Evolutionary conservation across 140 eudicot species (phyloP).

Genomic region (Stevia rebaudiana): DNA sequence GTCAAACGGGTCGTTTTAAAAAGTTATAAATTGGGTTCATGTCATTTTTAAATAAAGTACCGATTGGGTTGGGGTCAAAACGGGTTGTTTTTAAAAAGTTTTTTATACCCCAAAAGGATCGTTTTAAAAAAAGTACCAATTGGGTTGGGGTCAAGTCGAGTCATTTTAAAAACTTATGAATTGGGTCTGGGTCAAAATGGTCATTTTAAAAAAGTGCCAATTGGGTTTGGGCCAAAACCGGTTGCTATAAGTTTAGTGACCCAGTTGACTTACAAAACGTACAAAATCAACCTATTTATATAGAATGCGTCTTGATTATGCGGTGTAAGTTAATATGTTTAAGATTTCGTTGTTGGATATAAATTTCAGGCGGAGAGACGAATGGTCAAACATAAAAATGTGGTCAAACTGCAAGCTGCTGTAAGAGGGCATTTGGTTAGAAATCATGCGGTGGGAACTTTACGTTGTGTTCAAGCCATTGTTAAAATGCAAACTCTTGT

Average conservation of each 20-base stretch:
- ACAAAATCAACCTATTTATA: background rate
- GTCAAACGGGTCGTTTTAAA: no score
- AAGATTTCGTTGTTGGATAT: background rate
- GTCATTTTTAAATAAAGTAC: background rate
- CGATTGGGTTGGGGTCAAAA: background rate
- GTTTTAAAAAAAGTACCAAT: no score
- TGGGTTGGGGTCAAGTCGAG: no score
- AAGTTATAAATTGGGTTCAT: background rate
- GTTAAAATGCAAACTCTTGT: slow-evolving; percentile 79
- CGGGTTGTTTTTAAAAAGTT: no score
- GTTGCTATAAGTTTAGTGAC: background rate
- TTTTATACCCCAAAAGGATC: no score
- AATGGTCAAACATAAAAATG: slow-evolving; percentile 43
- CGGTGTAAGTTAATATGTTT: background rate
- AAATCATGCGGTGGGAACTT: slow-evolving; percentile 80
- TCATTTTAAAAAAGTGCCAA: no score
- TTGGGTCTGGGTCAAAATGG: background rate
- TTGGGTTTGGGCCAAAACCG: background rate
- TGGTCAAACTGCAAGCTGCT: slow-evolving; percentile 83
- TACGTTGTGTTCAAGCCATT: slow-evolving; percentile 80
- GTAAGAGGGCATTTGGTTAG: slow-evolving; percentile 87
- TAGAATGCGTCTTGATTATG: background rate
- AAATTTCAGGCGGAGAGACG: slow-evolving; percentile 54
- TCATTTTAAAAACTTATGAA: no score
- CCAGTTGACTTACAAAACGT: background rate